These are phyloP conservation scores for Geum urbanum DNA, from an alignment of 306 rosid genomes.

Conservation along the genomic window DNA sequence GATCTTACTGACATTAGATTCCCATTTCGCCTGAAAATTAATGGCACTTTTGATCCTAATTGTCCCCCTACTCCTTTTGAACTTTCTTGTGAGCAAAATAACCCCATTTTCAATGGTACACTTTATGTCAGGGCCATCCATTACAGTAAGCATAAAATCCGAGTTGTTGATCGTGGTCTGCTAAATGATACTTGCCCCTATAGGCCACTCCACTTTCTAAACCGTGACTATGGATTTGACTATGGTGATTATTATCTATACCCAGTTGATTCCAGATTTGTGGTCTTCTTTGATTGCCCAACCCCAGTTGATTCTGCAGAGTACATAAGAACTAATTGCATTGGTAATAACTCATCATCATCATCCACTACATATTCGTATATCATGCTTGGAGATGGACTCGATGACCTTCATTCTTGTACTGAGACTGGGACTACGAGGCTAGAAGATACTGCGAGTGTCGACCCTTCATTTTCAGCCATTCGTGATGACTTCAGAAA, in stretches of 20 bases:
- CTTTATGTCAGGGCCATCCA: constrained; percentile 8
- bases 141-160: background rate
- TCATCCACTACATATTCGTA: background rate
- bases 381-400: background rate
- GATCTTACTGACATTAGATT: background rate
- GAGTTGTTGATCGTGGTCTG: constrained; percentile 19
- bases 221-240: too few species aligned
- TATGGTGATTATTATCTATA: too few species aligned
- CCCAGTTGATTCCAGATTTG: too few species aligned
- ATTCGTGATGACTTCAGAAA: background rate
- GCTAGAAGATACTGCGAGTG: fast-evolving
- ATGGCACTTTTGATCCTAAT: background rate
- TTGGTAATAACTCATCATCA: background rate
- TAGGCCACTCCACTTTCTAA: constrained; percentile 7
- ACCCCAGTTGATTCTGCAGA: background rate
- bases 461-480: background rate
- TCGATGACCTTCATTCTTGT: background rate
- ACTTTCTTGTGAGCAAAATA: constrained; percentile 6
- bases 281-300: constrained; percentile 4
- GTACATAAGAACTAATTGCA: background rate
- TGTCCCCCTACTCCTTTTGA: background rate
- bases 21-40: background rate
- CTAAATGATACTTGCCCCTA: background rate
- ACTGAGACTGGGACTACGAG: too few species aligned
- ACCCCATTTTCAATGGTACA: background rate